A percentile compares a stretch with the other conserved stretches of the same genome.
Evolutionary conservation across 2,329 filamentous ascomycete genomes (phyloP).

Genomic region (Eutypella sp.): DNA sequence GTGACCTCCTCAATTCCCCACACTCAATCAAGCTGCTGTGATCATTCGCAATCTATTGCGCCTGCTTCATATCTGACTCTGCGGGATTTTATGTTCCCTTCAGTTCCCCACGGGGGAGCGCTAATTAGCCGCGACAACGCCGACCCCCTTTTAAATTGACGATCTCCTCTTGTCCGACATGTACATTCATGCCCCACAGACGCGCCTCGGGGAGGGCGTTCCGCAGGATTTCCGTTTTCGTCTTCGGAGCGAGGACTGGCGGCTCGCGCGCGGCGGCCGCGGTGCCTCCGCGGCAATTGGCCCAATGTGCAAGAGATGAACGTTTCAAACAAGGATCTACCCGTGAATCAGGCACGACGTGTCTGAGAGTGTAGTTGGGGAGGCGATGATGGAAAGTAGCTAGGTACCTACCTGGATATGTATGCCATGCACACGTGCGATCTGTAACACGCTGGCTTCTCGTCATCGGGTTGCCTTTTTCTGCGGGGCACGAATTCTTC

Average conservation of each 20-base stretch:
- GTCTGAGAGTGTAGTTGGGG: background rate
- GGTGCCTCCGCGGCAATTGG: background rate
- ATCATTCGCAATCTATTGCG: too few relatives aligned
- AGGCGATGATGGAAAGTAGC: too few relatives aligned
- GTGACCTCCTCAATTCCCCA: too few relatives aligned
- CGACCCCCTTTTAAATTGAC: slow-evolving; percentile 14
- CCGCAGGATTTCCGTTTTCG: slow-evolving; percentile 24
- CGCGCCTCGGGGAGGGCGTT: slow-evolving; percentile 19
- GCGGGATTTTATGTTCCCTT: too few relatives aligned
- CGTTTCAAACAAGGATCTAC: too few relatives aligned
- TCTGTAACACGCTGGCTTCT: background rate
- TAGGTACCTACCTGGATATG: too few relatives aligned
- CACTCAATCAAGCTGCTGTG: too few relatives aligned
- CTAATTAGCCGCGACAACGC: slow-evolving; percentile 23
- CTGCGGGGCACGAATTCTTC: background rate
- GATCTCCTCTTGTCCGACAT: slow-evolving; percentile 17
- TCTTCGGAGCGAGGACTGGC: slow-evolving; percentile 18
- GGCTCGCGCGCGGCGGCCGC: background rate
- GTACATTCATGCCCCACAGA: too few relatives aligned
- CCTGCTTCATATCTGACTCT: too few relatives aligned
- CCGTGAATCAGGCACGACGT: background rate
- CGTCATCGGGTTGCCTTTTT: background rate
- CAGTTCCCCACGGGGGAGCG: slow-evolving; percentile 7
- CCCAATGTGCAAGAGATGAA: background rate
- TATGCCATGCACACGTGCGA: too few relatives aligned